Conservation (phyloP, 345 rosid genomes). For the Sisymbrium altissimum region DNA sequence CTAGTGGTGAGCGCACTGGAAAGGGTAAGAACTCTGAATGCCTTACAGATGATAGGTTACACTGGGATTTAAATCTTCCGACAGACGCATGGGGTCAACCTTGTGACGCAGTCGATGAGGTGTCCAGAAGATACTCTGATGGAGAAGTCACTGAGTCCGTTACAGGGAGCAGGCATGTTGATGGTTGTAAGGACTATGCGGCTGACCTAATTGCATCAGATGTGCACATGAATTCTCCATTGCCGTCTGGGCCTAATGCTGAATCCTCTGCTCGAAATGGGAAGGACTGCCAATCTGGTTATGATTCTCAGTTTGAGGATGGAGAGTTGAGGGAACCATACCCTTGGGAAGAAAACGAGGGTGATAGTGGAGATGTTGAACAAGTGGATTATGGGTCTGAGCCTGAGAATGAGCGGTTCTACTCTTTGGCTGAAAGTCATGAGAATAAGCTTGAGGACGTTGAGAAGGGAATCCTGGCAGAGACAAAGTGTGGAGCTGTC, state of each 20-base stretch:
- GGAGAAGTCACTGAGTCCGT: constrained; percentile 15
- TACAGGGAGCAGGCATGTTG: constrained; percentile 1
- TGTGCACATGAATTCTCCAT: constrained; percentile 6
- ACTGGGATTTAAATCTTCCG: constrained; percentile 52
- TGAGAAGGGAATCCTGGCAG: constrained; percentile 27
- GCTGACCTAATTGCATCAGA: constrained; percentile 24
- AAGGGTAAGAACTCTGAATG: constrained; percentile 8
- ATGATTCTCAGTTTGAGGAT: constrained; percentile 73
- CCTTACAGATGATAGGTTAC: constrained; percentile 33
- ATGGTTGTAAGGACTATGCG: background rate
- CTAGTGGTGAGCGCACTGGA: constrained; percentile 12
- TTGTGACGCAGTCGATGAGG: constrained; percentile 29
- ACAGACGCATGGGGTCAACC: constrained; percentile 49
- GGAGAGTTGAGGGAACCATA: constrained; percentile 65
- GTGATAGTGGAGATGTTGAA: constrained; percentile 38
- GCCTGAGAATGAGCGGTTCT: constrained; percentile 41
- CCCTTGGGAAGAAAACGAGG: constrained; percentile 45
- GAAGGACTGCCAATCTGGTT: constrained; percentile 46
- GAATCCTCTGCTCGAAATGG: constrained; percentile 16
- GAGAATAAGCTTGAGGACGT: constrained; percentile 33
- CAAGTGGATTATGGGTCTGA: constrained; percentile 58
- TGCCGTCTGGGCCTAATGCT: background rate
- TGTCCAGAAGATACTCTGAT: background rate
- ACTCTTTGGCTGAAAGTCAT: constrained; percentile 26
- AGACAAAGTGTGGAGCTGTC: background rate